Base-by-base conservation (phyloP, 306 rosid genomes). In the Cucurbita argyrosperma region DNA sequence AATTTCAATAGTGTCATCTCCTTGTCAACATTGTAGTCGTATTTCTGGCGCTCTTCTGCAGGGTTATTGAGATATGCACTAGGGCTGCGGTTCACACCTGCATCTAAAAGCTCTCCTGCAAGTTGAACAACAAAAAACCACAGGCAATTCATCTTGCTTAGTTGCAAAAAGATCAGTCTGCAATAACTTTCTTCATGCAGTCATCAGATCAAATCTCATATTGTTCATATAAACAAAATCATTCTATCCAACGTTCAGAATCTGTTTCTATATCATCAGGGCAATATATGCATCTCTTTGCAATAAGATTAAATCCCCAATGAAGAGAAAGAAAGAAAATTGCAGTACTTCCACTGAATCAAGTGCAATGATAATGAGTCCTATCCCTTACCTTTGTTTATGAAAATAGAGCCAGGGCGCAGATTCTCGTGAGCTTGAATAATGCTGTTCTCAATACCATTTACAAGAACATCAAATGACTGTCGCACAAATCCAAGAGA, bases 31-130 rank as follows among this genome's bases (percentile, higher is more conserved):
- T 90, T 82, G 80, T 89, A 85, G 75, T 86, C 84, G 75, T 90
- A 90, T 50, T 86, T 87, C 70, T 76, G 78, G 49, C 90, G 91
- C 83, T 93, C 98, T 15, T 71, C 71, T 77, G 84, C 82, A 45
- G 97, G 96, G 67, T 93, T 93, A 85, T 89, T 89, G 43, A 90
- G 93, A 85, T 93, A 93, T 74, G 88, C 89, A 85, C 98, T 90
- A 14, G 98, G 98, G 79, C 98, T 93, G 71, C 98, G 98, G 76
- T 85, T 93, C 37, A 76, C 85, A 59, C 98, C 88, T 60, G 97
- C 98, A 78, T 93, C 92, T 58, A 93, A 80, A 55, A 93, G 83
- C 75, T 89, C 87, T 67, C 97, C 98, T 92, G 92, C 74, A 82
- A 82, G 78, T 80, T 77, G 60, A 52, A 59, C 61, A 76, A 45